Percentiles rank a stretch among this genome's conserved stretches.
Evolutionary conservation across 164 flowering plant species (phyloP).

Genomic region (Dillenia turbinata): DNA sequence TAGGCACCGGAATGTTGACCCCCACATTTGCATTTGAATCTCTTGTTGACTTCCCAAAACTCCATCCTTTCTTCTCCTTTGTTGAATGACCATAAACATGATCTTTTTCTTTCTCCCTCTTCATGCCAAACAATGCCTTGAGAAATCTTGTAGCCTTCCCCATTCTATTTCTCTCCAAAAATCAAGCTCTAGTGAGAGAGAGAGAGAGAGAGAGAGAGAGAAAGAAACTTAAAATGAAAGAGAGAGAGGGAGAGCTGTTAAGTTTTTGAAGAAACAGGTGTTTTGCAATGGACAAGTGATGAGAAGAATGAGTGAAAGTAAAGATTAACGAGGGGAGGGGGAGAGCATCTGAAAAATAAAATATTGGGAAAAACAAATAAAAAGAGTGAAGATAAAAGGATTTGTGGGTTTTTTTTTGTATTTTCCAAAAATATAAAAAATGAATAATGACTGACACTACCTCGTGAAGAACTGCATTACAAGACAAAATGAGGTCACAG

Average conservation of each 20-base stretch:
- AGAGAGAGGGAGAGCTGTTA: not conserved
- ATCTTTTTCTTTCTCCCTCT: slow-evolving; percentile 47
- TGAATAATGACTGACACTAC: slow-evolving; percentile 36
- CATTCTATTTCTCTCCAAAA: slow-evolving; percentile 34
- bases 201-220: not conserved
- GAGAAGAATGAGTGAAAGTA: not conserved
- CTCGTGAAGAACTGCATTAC: slow-evolving; percentile 66
- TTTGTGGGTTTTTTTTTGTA: slow-evolving; percentile 2
- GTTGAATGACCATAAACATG: slow-evolving; percentile 23
- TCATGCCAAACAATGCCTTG: slow-evolving; percentile 62
- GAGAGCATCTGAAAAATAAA: slow-evolving; percentile 13
- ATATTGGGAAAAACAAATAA: slow-evolving; percentile 4
- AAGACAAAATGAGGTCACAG: slow-evolving; percentile 57
- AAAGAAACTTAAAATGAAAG: slow-evolving; percentile 8
- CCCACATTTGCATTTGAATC: slow-evolving; percentile 19
- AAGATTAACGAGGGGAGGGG: slow-evolving; percentile 4
- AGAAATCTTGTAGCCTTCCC: slow-evolving; percentile 81
- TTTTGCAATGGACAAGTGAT: slow-evolving; percentile 3
- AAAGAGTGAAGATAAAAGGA: slow-evolving; percentile 11
- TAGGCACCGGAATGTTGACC: slow-evolving; percentile 9
- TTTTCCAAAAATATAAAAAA: slow-evolving; percentile 9
- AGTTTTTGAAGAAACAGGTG: slow-evolving; percentile 4
- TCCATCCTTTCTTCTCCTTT: slow-evolving; percentile 65
- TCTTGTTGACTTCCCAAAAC: slow-evolving; percentile 48
- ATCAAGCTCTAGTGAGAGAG: not conserved